Evolutionary conservation across 2,329 filamentous ascomycete genomes (phyloP), one percentile per base, ranked within the genome.

Genomic region (Exophiala viscosa): DNA sequence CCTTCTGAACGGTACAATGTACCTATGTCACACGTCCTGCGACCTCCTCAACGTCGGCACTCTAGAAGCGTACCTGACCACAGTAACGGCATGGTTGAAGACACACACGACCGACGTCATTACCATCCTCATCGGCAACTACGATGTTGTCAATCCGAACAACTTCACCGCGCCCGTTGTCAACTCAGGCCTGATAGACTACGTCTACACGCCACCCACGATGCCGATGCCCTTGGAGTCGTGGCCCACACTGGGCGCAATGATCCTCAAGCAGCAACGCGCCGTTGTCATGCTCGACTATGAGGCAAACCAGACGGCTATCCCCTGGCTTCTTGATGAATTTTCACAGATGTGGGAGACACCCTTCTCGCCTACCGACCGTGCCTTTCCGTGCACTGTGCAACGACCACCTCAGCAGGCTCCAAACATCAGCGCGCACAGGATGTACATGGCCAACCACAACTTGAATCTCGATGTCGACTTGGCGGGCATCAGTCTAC

Each of bases 291-390:
- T 93, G 71, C 80, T 95, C 72, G 90, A 95, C 72, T 95, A 95
- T 73, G 76, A 85, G 60, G 88, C 90, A 60, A 84, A 96, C 67
- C 87, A 95, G 70, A 81, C 77, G 1, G 76, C 78, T 15, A 85
- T 89, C 14, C 90, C 91, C 0, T 96, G 89, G 82, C 79, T 96
- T 38, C 76, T 96, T 36, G 88, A 95, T 68, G 79, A 96, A 70
- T 96, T 96, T 73, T 81, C 81, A 5, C 87, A 95, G 65, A 80
- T 95, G 72, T 96, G 88, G 88, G 89, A 96, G 73, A 92, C 90
- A 1, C 88, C 88, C 0, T 96, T 95, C 67, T 88, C 90, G 48
- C 90, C 82, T 0, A 81, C 77, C 0, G 70, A 85, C 62, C 72
- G 83, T 2, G 67, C 69, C 0, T 95, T 96, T 67, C 90, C 90